These are phyloP conservation scores for Lithohypha guttulata DNA, from an alignment of 2,329 filamentous ascomycete genomes.

Conservation along the genomic window DNA sequence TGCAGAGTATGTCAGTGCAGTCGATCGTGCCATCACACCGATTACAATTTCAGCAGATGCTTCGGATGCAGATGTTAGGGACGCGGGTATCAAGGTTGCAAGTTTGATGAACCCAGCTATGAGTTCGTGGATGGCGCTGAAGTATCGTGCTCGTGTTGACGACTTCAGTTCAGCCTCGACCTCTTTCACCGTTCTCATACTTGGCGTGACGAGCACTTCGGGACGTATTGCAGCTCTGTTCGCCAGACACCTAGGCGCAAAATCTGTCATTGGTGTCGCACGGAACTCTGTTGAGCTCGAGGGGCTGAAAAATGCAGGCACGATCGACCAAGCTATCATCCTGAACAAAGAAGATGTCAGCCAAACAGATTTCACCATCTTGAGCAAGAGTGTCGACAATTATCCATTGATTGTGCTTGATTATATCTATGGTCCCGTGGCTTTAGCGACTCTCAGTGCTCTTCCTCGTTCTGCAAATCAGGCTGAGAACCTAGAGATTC, in stretches of 20 bases:
- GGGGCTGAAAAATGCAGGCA: slow-evolving; percentile 23
- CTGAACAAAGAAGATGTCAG: slow-evolving; percentile 28
- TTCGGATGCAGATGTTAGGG: not conserved
- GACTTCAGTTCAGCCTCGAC: slow-evolving; percentile 26
- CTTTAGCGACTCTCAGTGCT: slow-evolving; percentile 32
- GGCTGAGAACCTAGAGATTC: slow-evolving; percentile 30
- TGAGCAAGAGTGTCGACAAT: slow-evolving; percentile 35
- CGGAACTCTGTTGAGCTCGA: slow-evolving; percentile 37
- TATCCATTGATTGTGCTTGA: slow-evolving; percentile 39
- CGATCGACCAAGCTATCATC: slow-evolving; percentile 37
- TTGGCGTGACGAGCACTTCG: slow-evolving; percentile 45
- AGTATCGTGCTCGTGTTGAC: slow-evolving; percentile 29
- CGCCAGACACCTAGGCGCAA: slow-evolving; percentile 40
- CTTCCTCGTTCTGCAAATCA: slow-evolving; percentile 25
- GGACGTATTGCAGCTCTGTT: slow-evolving; percentile 42
- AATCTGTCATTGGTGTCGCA: slow-evolving; percentile 41
- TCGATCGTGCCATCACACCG: slow-evolving; percentile 28
- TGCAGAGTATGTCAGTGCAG: slow-evolving; percentile 34
- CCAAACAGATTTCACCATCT: slow-evolving; percentile 37
- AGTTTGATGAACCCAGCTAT: slow-evolving; percentile 46
- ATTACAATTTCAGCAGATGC: slow-evolving; percentile 39
- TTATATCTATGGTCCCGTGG: slow-evolving; percentile 44
- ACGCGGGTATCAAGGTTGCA: slow-evolving; percentile 34
- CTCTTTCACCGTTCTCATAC: slow-evolving; percentile 40
- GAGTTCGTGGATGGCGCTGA: slow-evolving; percentile 49